Conservation (phyloP, 1,284 basidiomycete species). For the Melampsora americana region DNA sequence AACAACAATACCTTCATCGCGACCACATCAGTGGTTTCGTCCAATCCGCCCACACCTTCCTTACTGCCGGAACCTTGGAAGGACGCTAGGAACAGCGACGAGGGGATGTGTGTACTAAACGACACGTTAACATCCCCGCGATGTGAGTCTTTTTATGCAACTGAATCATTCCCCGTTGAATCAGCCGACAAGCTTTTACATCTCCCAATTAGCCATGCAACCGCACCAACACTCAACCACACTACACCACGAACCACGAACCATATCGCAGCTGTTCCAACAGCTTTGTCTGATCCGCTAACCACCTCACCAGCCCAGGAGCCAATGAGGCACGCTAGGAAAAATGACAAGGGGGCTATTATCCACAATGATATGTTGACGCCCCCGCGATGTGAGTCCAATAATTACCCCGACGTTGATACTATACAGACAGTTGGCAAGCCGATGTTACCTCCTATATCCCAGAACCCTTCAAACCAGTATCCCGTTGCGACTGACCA, state of each 20-base stretch:
- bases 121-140: too few relatives aligned
- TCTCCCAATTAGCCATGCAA: too few relatives aligned
- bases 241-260: too few relatives aligned
- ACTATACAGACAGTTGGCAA: too few relatives aligned
- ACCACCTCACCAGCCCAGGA: neutral
- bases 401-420: too few relatives aligned
- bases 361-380: too few relatives aligned
- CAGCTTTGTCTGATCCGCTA: neutral
- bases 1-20: neutral
- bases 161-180: neutral
- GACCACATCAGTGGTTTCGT: neutral
- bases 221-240: too few relatives aligned
- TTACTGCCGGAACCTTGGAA: neutral
- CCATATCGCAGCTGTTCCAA: too few relatives aligned
- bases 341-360: neutral
- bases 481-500: too few relatives aligned
- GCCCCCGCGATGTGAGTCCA: too few relatives aligned
- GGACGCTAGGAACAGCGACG: neutral
- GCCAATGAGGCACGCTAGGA: slow-evolving; percentile 2
- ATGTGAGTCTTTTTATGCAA: neutral
- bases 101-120: neutral
- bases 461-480: too few relatives aligned
- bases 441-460: too few relatives aligned
- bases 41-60: neutral
- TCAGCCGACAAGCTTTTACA: neutral